Evolutionary conservation across 371 early-diverging fungal species (phyloP), one percentile per base, ranked within the genome.

Genomic region (Mucor mucedo): DNA sequence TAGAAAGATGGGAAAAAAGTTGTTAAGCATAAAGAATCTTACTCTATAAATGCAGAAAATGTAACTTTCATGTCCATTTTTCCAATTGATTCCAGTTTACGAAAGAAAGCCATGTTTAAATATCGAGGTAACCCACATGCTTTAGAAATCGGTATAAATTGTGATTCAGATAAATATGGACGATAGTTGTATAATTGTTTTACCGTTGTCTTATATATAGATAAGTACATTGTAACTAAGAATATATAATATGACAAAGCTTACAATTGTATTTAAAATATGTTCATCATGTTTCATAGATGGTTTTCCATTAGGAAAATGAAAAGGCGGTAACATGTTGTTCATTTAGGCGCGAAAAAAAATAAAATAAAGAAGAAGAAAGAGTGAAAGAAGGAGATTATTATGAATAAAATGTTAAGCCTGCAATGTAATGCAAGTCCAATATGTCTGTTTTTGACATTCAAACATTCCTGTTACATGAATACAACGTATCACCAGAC

Each of bases 31-130:
- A 45, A 47, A 2, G 13, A 10, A 13, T 28, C 14, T 27, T 69
- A 69, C 69, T 60, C 60, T 56, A 56, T 40, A 65, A 69, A 69
- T 11, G 52, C 60, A 5, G 60, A 27, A 30, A 66, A 55, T 14
- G 62, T 16, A 29, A 70, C 55, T 3, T 29, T 13, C 7, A 21
- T 33, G 33, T 62, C 47, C 13, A 38, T 28, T 39, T 44, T 58
- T 40, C 63, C 58, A 53, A 70, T 58, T 1, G 52, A 61, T 48
- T 77, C 75, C 14, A 83, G 58, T 50, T 77, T 73, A n/a, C 84
- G 78, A 68, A 88, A 89, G 55, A 91, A 65, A 1, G 85, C 83
- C 39, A 86, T 58, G 60, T 82, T 88, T 73, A 91, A 72, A 57
- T 84, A 89, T 16, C 84, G 72, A 13, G 89, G 87, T 39, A 91